Evolutionary conservation across 1,284 basidiomycete species (phyloP), one percentile per base, ranked within the genome.

Genomic region (Irpex lacteus): DNA sequence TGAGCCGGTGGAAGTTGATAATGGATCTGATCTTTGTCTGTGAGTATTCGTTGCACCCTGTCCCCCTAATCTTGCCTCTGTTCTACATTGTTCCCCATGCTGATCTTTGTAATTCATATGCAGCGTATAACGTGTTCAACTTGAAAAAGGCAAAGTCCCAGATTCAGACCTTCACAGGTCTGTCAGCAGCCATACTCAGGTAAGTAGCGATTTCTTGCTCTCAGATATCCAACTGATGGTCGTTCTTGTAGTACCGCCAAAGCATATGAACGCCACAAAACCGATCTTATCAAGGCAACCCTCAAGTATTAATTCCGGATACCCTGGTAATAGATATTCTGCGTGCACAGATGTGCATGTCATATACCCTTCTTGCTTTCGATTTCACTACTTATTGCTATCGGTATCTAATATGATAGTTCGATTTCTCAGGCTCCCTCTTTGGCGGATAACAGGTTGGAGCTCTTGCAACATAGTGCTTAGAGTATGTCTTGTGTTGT

Each of bases 1-100:
- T 91, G 53, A 83, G 87, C 34, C 78, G 88, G 61, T 77, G 81
- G 62, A 94, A 94, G 78, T 78, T 94, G 64, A 69, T 85, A 37
- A 91, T 93, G 89, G 91, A 94, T 75, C 77, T 94, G 64, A 83
- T 92, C 67, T 94, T 93, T 75, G 91, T 92, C 73, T 92, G 91
- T 94, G 72, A 79, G 91, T 85, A 13, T 44, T 57, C 18, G 60
- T 38, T 56, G 18, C 56, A 36, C 21, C 4, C 53, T 18, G 38
- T 32, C 18, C 32, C 32, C 32, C 44, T 11, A 19, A 11, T 4
- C 38, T 44, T 50, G 13, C 9, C 19, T 56, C 9, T 37, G 3
- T 18, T 37, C 26, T 13, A 11, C 40, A n/a, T 44, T n/a, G 40
- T n/a, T 44, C 9, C 38, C 26, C 38, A 32, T 36, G 38, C 53